Conservation (phyloP, 345 rosid species). For the Erucastrum elatum region DNA sequence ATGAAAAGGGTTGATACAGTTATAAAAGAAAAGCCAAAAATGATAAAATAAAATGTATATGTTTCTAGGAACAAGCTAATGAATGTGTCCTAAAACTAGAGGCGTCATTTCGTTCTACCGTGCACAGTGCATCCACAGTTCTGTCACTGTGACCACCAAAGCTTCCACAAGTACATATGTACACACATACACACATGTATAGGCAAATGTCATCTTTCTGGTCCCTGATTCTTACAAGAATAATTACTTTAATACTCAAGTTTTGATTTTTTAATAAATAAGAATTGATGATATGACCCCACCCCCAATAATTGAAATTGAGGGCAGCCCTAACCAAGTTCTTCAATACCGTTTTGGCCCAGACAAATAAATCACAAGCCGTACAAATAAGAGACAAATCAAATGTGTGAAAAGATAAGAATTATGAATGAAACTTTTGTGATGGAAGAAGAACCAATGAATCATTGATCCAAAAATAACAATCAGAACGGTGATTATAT, state of each 20-base stretch:
- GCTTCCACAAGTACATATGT: slow-evolving; percentile 21
- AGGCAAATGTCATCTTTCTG: slow-evolving; percentile 37
- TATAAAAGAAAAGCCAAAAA: background rate
- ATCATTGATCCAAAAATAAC: slow-evolving; percentile 2
- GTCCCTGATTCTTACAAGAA: slow-evolving; percentile 39
- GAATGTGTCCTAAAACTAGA: slow-evolving; percentile 37
- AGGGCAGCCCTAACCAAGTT: slow-evolving; percentile 26
- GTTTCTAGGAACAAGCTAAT: slow-evolving; percentile 33
- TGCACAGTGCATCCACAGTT: slow-evolving; percentile 35
- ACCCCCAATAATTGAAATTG: slow-evolving; percentile 34
- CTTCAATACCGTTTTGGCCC: slow-evolving; percentile 17
- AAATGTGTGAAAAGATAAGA: slow-evolving; percentile 5
- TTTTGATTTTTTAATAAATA: background rate
- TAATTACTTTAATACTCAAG: slow-evolving; percentile 20
- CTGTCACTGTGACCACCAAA: slow-evolving; percentile 35
- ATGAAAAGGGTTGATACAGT: slow-evolving; percentile 2
- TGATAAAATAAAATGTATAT: slow-evolving; percentile 5
- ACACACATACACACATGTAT: slow-evolving; percentile 31
- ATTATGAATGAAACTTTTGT: slow-evolving; percentile 14
- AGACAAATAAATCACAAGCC: slow-evolving; percentile 27
- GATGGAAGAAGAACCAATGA: slow-evolving; percentile 8
- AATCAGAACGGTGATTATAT: slow-evolving; percentile 3
- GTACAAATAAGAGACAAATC: slow-evolving; percentile 30
- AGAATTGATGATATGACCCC: background rate
- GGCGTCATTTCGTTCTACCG: slow-evolving; percentile 41